A percentile compares a stretch with the other conserved stretches of the same genome.
These are phyloP conservation scores for Polytolypa hystricis DNA, from an alignment of 2,329 filamentous ascomycete genomes.

Conservation along the genomic window DNA sequence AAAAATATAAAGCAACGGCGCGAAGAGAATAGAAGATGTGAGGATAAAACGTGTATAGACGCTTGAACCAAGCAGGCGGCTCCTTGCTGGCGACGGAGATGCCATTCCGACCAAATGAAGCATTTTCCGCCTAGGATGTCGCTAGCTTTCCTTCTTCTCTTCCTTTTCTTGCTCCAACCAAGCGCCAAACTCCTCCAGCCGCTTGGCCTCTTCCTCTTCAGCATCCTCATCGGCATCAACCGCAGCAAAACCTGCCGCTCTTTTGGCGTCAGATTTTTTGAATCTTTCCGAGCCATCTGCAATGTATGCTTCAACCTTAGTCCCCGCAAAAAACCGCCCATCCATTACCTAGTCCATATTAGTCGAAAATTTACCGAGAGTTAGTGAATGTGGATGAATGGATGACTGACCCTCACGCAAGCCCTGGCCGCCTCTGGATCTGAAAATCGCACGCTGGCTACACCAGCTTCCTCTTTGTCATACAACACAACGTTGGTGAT, in stretches of 20 bases:
- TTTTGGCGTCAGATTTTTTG: conserved; percentile 49
- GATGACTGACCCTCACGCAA: conserved; percentile 47
- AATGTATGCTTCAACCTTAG: conserved; percentile 59
- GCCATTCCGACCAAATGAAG: too few relatives aligned
- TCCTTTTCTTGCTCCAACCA: conserved; percentile 26
- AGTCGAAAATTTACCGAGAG: background rate
- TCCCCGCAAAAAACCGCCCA: conserved; percentile 66
- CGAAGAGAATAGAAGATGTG: too few relatives aligned
- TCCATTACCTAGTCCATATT: conserved; percentile 49
- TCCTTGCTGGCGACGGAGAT: too few relatives aligned
- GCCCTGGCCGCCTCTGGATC: conserved; percentile 58
- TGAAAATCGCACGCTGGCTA: conserved; percentile 74
- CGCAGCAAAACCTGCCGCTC: conserved; percentile 32
- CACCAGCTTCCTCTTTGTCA: conserved; percentile 72
- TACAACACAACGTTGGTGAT: conserved; percentile 88
- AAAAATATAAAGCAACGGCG: too few relatives aligned
- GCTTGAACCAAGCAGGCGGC: too few relatives aligned
- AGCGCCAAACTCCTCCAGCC: conserved; percentile 39
- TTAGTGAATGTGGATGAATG: background rate
- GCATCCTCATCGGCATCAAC: conserved; percentile 38
- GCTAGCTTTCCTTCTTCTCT: background rate
- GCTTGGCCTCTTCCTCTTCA: conserved; percentile 29
- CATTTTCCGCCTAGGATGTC: too few relatives aligned
- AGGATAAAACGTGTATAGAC: too few relatives aligned
- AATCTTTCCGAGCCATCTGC: conserved; percentile 63